Conservation (phyloP, 768 basidiomycete species). For the Rhodosporidiobolus odoratus region DNA sequence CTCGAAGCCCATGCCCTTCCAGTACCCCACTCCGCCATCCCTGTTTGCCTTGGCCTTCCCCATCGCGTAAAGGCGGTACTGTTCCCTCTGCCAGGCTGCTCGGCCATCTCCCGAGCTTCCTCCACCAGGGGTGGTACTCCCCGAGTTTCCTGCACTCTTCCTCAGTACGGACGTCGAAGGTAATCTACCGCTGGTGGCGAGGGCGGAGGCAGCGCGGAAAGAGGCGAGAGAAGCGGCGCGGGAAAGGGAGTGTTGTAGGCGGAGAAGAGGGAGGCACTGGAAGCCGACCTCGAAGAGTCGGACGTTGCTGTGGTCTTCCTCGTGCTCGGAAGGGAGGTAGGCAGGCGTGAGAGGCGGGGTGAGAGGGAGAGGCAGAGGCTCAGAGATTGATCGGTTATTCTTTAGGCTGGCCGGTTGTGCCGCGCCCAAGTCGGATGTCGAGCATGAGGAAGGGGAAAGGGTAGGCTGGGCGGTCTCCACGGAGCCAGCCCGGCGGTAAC, state of each 20-base stretch:
- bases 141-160: not conserved
- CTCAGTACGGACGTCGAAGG: not conserved
- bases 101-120: not conserved
- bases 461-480: no score
- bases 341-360: no score
- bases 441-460: no score
- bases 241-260: not conserved
- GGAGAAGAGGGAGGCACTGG: constrained; percentile 1
- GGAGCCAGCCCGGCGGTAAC: no score
- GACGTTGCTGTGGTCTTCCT: no score
- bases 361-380: no score
- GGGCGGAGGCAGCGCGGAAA: not conserved
- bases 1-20: constrained; percentile 8
- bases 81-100: constrained; percentile 15
- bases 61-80: constrained; percentile 28
- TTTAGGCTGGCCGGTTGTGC: no score
- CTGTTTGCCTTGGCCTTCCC: constrained; percentile 16
- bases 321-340: no score
- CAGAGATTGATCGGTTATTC: no score
- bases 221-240: not conserved
- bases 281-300: no score
- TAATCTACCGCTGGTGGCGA: not conserved
- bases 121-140: not conserved
- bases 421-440: no score
- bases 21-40: constrained; percentile 19